These are phyloP conservation scores for Fraxinus albicans DNA, from an alignment of 305 asterid species.

Conservation along the genomic window DNA sequence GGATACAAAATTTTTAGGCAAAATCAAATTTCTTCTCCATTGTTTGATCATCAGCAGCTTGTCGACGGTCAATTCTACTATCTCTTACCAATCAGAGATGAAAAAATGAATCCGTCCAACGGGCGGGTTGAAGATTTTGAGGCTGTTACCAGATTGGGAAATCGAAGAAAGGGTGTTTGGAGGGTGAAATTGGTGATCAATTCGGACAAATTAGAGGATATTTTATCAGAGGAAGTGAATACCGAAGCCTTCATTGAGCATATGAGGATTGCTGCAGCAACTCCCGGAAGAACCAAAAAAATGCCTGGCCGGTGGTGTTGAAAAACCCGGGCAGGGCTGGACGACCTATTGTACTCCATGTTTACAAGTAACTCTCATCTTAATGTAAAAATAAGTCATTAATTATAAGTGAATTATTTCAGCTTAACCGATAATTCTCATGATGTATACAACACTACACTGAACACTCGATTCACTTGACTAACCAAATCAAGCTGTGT, in stretches of 20 bases:
- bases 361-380: neutral
- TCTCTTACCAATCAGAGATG: constrained; percentile 24
- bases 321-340: neutral
- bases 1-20: constrained; percentile 32
- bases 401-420: too few species aligned
- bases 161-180: constrained; percentile 58
- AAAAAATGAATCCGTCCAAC: neutral
- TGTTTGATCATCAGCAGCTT: constrained; percentile 31
- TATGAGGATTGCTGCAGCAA: constrained; percentile 65
- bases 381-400: neutral
- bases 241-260: constrained; percentile 70
- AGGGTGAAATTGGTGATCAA: constrained; percentile 63
- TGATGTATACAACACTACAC: neutral
- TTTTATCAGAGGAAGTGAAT: constrained; percentile 54
- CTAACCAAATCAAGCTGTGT: neutral
- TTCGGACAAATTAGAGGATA: constrained; percentile 50
- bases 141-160: neutral
- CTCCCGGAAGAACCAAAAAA: constrained; percentile 28
- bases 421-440: neutral
- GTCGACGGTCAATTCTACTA: constrained; percentile 34
- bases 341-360: too few species aligned
- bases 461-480: neutral
- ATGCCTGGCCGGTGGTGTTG: neutral
- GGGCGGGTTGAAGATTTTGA: neutral
- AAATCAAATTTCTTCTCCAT: constrained; percentile 24